Evolutionary conservation across 306 rosid genomes (phyloP).

Genomic region (Castanospermum australe): DNA sequence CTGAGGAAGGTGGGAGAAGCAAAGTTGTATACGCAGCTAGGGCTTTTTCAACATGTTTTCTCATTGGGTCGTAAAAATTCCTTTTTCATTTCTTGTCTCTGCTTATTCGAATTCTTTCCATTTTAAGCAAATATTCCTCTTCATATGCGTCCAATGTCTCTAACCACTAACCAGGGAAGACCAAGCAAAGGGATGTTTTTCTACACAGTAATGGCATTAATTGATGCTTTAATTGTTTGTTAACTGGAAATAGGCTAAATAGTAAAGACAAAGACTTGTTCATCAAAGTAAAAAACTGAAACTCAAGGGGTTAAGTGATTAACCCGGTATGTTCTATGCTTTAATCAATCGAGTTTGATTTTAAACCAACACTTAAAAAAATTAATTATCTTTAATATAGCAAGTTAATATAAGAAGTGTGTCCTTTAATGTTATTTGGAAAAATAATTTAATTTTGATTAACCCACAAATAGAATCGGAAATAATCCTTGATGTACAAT

Average conservation of each 20-base stretch:
- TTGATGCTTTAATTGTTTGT: background rate
- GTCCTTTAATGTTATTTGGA: no score
- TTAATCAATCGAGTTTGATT: no score
- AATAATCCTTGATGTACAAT: no score
- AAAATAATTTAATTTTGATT: no score
- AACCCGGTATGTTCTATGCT: no score
- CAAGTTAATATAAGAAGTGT: no score
- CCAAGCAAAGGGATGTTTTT: background rate
- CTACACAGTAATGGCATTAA: background rate
- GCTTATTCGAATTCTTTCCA: background rate
- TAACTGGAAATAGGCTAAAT: background rate
- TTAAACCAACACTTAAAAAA: no score
- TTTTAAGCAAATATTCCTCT: conserved; percentile 6
- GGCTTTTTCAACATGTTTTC: background rate
- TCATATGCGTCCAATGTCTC: conserved; percentile 2
- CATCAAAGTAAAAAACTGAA: background rate
- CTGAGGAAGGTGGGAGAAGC: conserved; percentile 6
- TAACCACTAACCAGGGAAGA: background rate
- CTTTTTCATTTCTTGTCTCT: conserved; percentile 10
- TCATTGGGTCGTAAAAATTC: background rate
- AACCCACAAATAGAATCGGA: no score
- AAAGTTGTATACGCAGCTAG: conserved; percentile 33
- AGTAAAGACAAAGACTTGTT: background rate
- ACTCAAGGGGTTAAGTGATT: no score
- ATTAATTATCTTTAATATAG: no score